These are phyloP conservation scores for Setomelanomma holmii DNA, from an alignment of 2,329 filamentous ascomycete species.

Conservation along the genomic window DNA sequence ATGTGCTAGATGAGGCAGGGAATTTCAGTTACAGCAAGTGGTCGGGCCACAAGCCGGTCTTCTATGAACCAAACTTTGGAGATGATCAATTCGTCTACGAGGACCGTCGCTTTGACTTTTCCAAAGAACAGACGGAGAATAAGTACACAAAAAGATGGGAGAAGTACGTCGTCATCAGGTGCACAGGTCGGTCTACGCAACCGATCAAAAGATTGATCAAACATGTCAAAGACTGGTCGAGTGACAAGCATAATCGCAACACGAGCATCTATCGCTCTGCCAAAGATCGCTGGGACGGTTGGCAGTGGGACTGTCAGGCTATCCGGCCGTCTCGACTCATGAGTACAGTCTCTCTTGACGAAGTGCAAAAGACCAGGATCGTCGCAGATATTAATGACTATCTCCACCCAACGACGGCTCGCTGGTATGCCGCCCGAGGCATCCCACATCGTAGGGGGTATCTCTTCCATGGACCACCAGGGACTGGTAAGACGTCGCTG, in stretches of 20 bases:
- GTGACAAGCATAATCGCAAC: constrained; percentile 51
- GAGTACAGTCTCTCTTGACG: constrained; percentile 76
- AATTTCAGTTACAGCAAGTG: constrained; percentile 60
- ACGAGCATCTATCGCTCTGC: constrained; percentile 51
- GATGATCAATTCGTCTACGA: too few relatives aligned
- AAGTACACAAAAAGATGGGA: constrained; percentile 42
- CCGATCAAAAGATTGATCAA: constrained; percentile 58
- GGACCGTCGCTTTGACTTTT: too few relatives aligned
- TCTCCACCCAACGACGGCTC: constrained; percentile 71
- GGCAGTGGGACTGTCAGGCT: constrained; percentile 50
- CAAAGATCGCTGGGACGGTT: background rate
- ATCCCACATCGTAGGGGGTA: constrained; percentile 88
- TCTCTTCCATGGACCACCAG: constrained; percentile 79
- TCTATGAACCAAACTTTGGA: constrained; percentile 59
- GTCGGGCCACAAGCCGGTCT: constrained; percentile 55
- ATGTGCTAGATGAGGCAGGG: constrained; percentile 48
- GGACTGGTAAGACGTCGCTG: constrained; percentile 73
- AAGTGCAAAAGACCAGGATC: constrained; percentile 69
- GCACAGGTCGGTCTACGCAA: constrained; percentile 56
- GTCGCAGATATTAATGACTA: constrained; percentile 80
- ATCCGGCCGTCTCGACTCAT: constrained; percentile 73
- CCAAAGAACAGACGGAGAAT: constrained; percentile 42
- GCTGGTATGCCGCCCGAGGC: constrained; percentile 83
- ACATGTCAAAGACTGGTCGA: constrained; percentile 53
- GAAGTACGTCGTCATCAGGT: constrained; percentile 54